Percentiles rank a stretch among this genome's conserved stretches.
Conservation (phyloP, 2,329 filamentous ascomycete species). For the Trichoderma atrobrunneum region DNA sequence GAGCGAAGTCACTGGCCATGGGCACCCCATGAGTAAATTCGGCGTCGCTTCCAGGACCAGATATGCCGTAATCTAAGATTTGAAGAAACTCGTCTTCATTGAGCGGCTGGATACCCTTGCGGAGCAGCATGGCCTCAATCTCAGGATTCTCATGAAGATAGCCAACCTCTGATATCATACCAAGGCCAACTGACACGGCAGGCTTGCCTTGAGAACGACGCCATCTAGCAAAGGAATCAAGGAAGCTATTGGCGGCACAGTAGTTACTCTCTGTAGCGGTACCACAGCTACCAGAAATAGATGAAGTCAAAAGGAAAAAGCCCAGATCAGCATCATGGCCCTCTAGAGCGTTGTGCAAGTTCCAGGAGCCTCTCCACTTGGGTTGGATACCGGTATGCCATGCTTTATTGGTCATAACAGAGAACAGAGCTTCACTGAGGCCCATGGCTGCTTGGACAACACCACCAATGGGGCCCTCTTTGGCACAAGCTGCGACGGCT, state of each 20-base stretch:
- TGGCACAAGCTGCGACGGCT: constrained; percentile 21
- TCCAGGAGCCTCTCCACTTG: constrained; percentile 37
- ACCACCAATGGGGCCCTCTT: constrained; percentile 35
- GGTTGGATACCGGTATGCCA: constrained; percentile 28
- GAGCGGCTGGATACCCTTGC: constrained; percentile 36
- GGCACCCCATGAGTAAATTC: neutral
- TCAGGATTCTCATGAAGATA: constrained; percentile 36
- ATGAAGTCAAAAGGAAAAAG: constrained; percentile 38
- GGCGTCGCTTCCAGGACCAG: neutral
- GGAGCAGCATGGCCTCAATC: constrained; percentile 34
- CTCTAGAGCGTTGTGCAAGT: constrained; percentile 28
- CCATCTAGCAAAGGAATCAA: constrained; percentile 37
- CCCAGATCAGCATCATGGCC: constrained; percentile 24
- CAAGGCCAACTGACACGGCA: constrained; percentile 31
- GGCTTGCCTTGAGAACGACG: constrained; percentile 28
- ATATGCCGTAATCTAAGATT: constrained; percentile 28
- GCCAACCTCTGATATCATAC: constrained; percentile 38
- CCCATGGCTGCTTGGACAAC: constrained; percentile 44
- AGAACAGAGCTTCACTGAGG: constrained; percentile 31
- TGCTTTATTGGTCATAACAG: constrained; percentile 34
- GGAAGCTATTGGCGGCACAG: constrained; percentile 40
- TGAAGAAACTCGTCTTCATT: constrained; percentile 34
- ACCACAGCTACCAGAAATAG: constrained; percentile 34
- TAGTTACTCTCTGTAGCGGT: constrained; percentile 40
- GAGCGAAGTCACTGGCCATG: constrained; percentile 4